These are phyloP conservation scores for Perilla frutescens DNA, from an alignment of 257 asterid genomes.

Conservation along the genomic window DNA sequence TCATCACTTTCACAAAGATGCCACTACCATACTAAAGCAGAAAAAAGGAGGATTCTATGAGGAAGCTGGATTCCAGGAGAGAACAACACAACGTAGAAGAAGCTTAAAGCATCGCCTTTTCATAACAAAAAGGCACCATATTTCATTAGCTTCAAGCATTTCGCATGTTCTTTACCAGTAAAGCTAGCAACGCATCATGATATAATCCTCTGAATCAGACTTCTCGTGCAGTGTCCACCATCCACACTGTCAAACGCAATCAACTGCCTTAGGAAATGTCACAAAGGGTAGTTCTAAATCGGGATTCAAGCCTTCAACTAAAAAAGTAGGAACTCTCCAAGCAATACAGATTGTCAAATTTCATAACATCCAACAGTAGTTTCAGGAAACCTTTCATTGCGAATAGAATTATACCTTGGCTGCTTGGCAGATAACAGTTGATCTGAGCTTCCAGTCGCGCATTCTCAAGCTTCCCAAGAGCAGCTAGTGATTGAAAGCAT, in stretches of 20 bases:
- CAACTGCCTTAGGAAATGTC: not conserved
- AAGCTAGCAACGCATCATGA: not conserved
- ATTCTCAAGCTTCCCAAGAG: not conserved
- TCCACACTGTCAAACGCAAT: not conserved
- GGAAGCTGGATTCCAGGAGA: not conserved
- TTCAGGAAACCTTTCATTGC: not conserved
- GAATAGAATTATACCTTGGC: slow-evolving; percentile 1
- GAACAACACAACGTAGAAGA: slow-evolving; percentile 10
- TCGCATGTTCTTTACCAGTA: slow-evolving; percentile 12
- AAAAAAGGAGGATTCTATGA: slow-evolving; percentile 13
- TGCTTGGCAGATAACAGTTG: not conserved
- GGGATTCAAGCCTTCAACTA: not conserved
- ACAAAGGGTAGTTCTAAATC: not conserved
- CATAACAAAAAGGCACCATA: slow-evolving; percentile 18
- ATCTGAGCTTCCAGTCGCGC: not conserved
- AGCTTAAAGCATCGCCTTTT: not conserved
- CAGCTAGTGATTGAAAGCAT: slow-evolving; percentile 1
- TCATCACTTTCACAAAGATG: slow-evolving; percentile 15
- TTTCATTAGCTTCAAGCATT: slow-evolving; percentile 22
- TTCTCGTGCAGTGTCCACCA: not conserved
- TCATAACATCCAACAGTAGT: not conserved
- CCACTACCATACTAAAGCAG: not conserved
- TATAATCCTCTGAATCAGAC: not conserved
- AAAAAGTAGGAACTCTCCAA: not conserved
- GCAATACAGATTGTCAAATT: not conserved